These are phyloP conservation scores for Aspergillus taichungensis DNA, from an alignment of 495 filamentous ascomycete species.

Conservation along the genomic window DNA sequence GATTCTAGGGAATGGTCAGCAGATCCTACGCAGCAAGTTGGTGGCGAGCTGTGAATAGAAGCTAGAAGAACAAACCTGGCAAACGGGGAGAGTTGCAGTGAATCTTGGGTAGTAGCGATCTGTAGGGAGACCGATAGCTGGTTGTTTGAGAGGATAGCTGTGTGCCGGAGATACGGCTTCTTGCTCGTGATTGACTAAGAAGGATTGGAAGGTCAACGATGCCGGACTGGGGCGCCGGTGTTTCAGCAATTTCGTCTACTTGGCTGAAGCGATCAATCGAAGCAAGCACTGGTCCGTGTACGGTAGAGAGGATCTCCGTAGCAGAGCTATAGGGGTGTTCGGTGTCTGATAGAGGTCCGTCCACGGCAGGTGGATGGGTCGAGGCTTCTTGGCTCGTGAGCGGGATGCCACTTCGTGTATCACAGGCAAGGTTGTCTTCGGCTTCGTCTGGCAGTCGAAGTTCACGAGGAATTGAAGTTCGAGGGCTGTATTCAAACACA, in stretches of 20 bases:
- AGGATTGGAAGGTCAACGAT: constrained; percentile 1
- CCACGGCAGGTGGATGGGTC: neutral
- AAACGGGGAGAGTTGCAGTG: neutral
- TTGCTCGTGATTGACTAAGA: neutral
- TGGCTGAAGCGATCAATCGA: neutral
- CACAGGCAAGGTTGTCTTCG: neutral
- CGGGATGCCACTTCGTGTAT: too few species aligned
- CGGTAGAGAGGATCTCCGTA: too few species aligned
- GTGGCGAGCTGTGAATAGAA: neutral
- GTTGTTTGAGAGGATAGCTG: neutral
- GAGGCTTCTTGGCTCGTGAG: neutral
- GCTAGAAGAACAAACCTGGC: neutral
- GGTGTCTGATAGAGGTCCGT: neutral
- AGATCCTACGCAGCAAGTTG: too few species aligned
- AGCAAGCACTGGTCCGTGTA: too few species aligned
- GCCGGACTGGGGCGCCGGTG: constrained; percentile 6
- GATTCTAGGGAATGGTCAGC: too few species aligned
- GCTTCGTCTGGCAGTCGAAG: constrained; percentile 13
- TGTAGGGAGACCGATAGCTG: neutral
- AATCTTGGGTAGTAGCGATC: neutral
- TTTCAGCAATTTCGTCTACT: constrained; percentile 19
- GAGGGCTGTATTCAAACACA: constrained; percentile 3
- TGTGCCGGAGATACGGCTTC: neutral
- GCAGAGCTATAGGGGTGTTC: too few species aligned
- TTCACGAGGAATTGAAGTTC: constrained; percentile 10